These are phyloP conservation scores for Pelargonium citronellum DNA, from an alignment of 441 rosid species.

Conservation along the genomic window DNA sequence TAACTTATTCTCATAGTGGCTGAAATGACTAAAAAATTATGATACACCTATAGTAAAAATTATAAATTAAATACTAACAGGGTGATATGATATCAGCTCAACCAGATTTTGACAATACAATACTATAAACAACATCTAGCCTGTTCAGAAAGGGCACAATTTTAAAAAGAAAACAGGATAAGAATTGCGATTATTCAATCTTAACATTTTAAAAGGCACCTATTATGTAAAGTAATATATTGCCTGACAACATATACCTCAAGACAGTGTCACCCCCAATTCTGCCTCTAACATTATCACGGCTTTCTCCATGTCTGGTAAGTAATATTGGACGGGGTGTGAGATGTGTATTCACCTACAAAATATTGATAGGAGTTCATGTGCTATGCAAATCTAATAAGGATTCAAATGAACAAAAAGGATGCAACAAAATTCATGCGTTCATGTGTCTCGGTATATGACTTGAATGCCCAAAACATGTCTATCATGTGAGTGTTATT, in stretches of 20 bases:
- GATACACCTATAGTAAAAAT: neutral
- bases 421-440: neutral
- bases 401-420: constrained; percentile 1
- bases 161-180: neutral
- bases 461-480: neutral
- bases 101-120: neutral
- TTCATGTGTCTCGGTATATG: neutral
- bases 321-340: constrained; percentile 99
- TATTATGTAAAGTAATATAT: neutral
- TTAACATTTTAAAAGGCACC: neutral
- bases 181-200: neutral
- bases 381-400: neutral
- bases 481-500: neutral
- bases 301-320: constrained; percentile 98
- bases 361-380: constrained; percentile 16
- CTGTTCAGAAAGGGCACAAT: neutral
- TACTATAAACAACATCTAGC: neutral
- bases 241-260: constrained; percentile 41
- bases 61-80: neutral
- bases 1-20: neutral
- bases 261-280: constrained; percentile 87
- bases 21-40: neutral
- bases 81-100: neutral
- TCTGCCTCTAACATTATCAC: constrained; percentile 93
- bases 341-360: constrained; percentile 94